These are phyloP conservation scores for Cordyceps tenuipes DNA, from an alignment of 2,329 filamentous ascomycete genomes.

Conservation along the genomic window DNA sequence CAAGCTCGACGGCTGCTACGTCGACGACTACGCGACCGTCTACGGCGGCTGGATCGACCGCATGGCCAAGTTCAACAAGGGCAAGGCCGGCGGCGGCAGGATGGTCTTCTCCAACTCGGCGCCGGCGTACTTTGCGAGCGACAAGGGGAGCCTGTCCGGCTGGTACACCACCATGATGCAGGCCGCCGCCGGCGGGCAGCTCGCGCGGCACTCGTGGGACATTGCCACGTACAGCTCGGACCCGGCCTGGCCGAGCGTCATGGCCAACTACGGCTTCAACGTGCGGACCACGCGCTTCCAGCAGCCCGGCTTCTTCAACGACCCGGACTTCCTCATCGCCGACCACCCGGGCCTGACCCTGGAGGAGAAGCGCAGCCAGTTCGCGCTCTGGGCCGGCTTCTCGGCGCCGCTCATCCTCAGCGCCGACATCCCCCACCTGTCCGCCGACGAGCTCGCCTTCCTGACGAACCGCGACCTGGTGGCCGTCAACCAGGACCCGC, in stretches of 20 bases:
- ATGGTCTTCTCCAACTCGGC: conserved; percentile 33
- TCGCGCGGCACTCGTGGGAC: conserved; percentile 33
- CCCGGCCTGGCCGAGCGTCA: conserved; percentile 33
- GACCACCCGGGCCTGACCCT: conserved; percentile 24
- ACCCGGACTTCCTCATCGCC: conserved; percentile 26
- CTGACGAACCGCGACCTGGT: conserved; percentile 32
- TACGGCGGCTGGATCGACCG: neutral
- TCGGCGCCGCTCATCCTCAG: conserved; percentile 25
- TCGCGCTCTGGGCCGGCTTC: conserved; percentile 24
- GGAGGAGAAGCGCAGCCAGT: conserved; percentile 26
- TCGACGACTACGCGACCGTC: conserved; percentile 12
- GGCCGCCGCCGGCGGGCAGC: conserved; percentile 29
- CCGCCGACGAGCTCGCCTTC: conserved; percentile 23
- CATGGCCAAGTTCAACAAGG: neutral
- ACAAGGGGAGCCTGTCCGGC: conserved; percentile 24
- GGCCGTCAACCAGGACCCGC: conserved; percentile 30
- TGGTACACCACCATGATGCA: conserved; percentile 36
- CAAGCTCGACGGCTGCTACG: conserved; percentile 33
- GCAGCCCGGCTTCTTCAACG: conserved; percentile 27
- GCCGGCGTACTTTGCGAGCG: conserved; percentile 31
- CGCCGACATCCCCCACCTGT: conserved; percentile 29
- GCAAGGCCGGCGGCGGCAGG: neutral
- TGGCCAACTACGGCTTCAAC: conserved; percentile 36
- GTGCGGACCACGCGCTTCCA: conserved; percentile 29
- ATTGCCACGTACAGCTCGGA: conserved; percentile 33